Evolutionary conservation across 2,329 filamentous ascomycete genomes (phyloP).

Genomic region (Emericellopsis atlantica): DNA sequence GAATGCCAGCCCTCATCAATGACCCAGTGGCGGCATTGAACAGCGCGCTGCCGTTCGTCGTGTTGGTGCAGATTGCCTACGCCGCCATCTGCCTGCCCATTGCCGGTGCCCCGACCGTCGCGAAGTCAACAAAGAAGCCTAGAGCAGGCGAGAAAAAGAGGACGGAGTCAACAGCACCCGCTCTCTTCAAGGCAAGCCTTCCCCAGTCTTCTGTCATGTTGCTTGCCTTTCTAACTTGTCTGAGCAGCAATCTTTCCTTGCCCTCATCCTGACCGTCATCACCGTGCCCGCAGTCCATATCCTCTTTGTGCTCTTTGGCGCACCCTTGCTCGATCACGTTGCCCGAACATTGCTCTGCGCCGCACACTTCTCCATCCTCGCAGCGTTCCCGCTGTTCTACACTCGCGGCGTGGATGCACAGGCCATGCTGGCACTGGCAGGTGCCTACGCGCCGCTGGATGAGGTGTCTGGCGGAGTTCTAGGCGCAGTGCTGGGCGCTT

Average conservation of each 20-base stretch:
- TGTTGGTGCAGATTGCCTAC: slow-evolving; percentile 51
- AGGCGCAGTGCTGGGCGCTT: slow-evolving; percentile 72
- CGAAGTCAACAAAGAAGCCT: slow-evolving; percentile 30
- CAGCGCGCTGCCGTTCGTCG: slow-evolving; percentile 47
- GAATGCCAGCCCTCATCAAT: slow-evolving; percentile 54
- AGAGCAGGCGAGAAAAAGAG: slow-evolving; percentile 44
- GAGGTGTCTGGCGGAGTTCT: slow-evolving; percentile 71
- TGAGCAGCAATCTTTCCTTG: slow-evolving; percentile 30
- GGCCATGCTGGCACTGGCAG: slow-evolving; percentile 59
- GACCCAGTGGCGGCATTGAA: slow-evolving; percentile 56
- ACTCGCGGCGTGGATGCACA: slow-evolving; percentile 63
- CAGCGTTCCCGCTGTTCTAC: slow-evolving; percentile 72
- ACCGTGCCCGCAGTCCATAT: slow-evolving; percentile 51
- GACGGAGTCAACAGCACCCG: slow-evolving; percentile 23
- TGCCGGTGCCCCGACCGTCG: slow-evolving; percentile 30
- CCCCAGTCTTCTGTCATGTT: slow-evolving; percentile 1
- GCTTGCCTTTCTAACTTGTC: not conserved
- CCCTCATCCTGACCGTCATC: slow-evolving; percentile 50
- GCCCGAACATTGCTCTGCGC: slow-evolving; percentile 69
- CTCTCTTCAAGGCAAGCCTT: slow-evolving; percentile 30
- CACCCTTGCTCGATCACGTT: slow-evolving; percentile 73
- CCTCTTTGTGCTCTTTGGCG: slow-evolving; percentile 76
- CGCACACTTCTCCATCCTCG: slow-evolving; percentile 69
- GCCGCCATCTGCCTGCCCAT: slow-evolving; percentile 51
- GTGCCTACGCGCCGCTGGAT: slow-evolving; percentile 61